Conservation (phyloP, 352 stramenopile genomes). For the Plasmopara viticola region DNA sequence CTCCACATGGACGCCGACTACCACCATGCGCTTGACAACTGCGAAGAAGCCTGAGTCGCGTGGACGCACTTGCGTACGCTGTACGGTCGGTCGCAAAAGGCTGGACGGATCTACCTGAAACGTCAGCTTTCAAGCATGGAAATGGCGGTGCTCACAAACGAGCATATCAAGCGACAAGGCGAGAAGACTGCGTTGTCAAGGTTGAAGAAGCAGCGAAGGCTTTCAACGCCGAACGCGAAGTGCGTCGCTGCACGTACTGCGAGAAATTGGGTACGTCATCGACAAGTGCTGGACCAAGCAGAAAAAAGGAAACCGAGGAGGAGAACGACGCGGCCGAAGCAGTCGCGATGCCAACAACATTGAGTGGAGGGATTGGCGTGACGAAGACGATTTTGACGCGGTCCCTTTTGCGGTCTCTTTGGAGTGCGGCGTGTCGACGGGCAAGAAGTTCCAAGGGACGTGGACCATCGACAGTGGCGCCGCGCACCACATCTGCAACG, state of each 20-base stretch:
- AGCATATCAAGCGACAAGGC: neutral
- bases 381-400: neutral
- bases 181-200: neutral
- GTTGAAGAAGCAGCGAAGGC: neutral
- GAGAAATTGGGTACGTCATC: no score
- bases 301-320: neutral
- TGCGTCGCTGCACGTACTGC: no score
- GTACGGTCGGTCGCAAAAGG: neutral
- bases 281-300: slow-evolving; percentile 2
- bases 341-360: neutral
- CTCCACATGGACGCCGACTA: no score
- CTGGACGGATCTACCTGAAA: neutral
- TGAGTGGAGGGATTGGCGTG: no score
- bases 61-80: neutral
- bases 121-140: neutral
- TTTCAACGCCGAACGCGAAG: neutral
- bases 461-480: neutral
- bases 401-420: neutral
- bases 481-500: neutral
- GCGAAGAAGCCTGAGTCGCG: neutral
- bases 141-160: neutral
- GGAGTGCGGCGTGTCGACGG: neutral
- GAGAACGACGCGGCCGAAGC: neutral
- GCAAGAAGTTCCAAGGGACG: neutral
- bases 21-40: no score